phyloP scores from a whole-genome alignment of 495 filamentous ascomycete species.

The Bacidia gigantensis region DNA sequence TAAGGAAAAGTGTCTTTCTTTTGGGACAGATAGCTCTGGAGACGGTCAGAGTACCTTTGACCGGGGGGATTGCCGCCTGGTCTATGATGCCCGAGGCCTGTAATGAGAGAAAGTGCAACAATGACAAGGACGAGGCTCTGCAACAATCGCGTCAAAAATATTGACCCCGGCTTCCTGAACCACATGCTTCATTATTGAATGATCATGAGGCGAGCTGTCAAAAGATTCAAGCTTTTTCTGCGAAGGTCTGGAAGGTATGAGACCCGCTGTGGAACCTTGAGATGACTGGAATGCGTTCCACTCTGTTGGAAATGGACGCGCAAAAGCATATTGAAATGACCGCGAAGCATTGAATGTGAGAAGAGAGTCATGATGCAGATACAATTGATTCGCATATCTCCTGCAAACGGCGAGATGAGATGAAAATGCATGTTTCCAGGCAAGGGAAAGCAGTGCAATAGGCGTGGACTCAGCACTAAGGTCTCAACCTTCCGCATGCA shows the following conservation, averaged over 20 bases:
- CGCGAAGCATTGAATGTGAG: too few species aligned
- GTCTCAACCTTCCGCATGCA: too few species aligned
- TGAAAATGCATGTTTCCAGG: too few species aligned
- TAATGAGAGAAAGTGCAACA: not conserved
- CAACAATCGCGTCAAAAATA: not conserved
- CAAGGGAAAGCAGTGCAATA: too few species aligned
- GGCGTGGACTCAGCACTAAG: too few species aligned
- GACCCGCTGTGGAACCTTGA: not conserved
- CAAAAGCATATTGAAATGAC: too few species aligned
- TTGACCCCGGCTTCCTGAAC: not conserved
- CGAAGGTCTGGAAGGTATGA: not conserved
- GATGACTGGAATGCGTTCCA: not conserved
- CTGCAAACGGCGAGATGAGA: too few species aligned
- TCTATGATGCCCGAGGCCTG: not conserved
- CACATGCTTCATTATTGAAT: not conserved
- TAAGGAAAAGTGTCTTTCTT: not conserved
- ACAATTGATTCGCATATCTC: too few species aligned
- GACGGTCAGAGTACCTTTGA: not conserved
- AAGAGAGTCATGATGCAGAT: too few species aligned
- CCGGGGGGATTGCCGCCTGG: not conserved
- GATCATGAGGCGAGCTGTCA: not conserved
- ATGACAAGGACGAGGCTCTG: not conserved
- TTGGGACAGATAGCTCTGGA: not conserved
- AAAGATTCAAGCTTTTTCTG: not conserved
- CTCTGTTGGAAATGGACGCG: too few species aligned